These are phyloP conservation scores for Thermochaetoides dissita DNA, from an alignment of 2,329 filamentous ascomycete species.

Conservation along the genomic window DNA sequence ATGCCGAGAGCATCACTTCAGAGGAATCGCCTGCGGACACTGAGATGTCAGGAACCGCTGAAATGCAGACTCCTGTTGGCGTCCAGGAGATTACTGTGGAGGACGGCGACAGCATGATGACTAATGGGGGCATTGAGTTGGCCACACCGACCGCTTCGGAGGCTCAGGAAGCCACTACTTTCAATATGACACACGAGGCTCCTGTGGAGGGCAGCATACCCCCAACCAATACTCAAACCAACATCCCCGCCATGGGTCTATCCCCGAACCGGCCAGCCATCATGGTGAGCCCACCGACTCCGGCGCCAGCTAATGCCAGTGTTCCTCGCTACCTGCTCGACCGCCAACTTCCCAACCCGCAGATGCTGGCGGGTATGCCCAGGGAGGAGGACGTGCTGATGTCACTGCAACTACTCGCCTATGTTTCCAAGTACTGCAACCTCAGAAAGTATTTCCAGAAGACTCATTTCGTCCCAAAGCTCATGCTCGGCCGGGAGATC, in stretches of 20 bases:
- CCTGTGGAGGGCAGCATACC: slow-evolving; percentile 74
- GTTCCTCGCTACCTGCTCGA: slow-evolving; percentile 72
- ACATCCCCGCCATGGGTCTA: slow-evolving; percentile 54
- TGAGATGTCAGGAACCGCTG: slow-evolving; percentile 66
- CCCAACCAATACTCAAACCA: slow-evolving; percentile 53
- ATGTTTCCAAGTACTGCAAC: slow-evolving; percentile 98
- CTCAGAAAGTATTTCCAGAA: slow-evolving; percentile 89
- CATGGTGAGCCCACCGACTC: slow-evolving; percentile 58
- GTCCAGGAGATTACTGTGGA: slow-evolving; percentile 74
- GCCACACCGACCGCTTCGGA: slow-evolving; percentile 69
- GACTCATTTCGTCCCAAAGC: slow-evolving; percentile 80
- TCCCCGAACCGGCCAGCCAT: slow-evolving; percentile 60
- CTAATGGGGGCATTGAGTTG: slow-evolving; percentile 59
- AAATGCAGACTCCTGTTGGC: slow-evolving; percentile 68
- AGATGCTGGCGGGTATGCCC: slow-evolving; percentile 80
- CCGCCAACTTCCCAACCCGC: slow-evolving; percentile 53
- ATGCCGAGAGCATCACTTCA: slow-evolving; percentile 68
- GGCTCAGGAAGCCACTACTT: slow-evolving; percentile 74
- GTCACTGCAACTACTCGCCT: slow-evolving; percentile 90
- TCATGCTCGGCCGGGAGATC: slow-evolving; percentile 80
- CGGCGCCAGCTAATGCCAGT: slow-evolving; percentile 54
- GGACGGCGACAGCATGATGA: slow-evolving; percentile 65
- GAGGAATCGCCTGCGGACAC: slow-evolving; percentile 57
- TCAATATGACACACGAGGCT: slow-evolving; percentile 82
- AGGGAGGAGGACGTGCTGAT: slow-evolving; percentile 95